Conservation (phyloP, 192 early-diverging fungal genomes). For the Umbelopsis vinacea region DNA sequence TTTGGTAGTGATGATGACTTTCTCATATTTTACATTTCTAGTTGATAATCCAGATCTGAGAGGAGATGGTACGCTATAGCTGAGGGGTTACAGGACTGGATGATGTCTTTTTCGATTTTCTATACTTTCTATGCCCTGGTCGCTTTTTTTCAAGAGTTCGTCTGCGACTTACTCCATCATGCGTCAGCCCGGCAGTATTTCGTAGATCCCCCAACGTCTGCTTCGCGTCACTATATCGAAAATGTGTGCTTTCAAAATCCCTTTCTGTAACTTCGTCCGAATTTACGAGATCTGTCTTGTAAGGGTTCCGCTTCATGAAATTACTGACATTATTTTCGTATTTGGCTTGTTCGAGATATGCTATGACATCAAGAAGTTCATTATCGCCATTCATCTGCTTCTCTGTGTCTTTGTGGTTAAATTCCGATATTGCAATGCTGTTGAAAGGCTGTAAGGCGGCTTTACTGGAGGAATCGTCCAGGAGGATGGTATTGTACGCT, state of each 20-base stretch:
- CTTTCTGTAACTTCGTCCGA: too few species aligned
- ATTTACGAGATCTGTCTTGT: neutral
- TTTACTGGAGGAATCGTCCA: slow-evolving; percentile 58
- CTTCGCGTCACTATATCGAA: slow-evolving; percentile 1
- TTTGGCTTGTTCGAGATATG: slow-evolving; percentile 39
- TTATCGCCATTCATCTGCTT: slow-evolving; percentile 20
- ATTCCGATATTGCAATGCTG: slow-evolving; percentile 43
- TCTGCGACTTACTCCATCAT: neutral
- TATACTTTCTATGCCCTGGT: too few species aligned
- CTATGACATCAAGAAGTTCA: slow-evolving; percentile 48
- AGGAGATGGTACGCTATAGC: too few species aligned
- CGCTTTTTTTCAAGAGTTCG: too few species aligned
- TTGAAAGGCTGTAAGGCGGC: slow-evolving; percentile 58
- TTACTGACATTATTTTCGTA: slow-evolving; percentile 48
- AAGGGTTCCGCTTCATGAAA: slow-evolving; percentile 51
- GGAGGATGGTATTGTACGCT: slow-evolving; percentile 54
- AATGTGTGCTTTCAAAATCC: neutral
- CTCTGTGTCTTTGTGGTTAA: slow-evolving; percentile 30
- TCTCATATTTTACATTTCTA: too few species aligned
- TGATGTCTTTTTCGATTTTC: too few species aligned
- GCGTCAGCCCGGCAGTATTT: neutral
- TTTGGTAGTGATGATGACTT: too few species aligned
- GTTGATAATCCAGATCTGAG: too few species aligned
- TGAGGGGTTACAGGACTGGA: too few species aligned
- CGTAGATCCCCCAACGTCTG: neutral